Conservation (phyloP, 164 flowering plant genomes). For the Chloranthus sessilifolius region DNA sequence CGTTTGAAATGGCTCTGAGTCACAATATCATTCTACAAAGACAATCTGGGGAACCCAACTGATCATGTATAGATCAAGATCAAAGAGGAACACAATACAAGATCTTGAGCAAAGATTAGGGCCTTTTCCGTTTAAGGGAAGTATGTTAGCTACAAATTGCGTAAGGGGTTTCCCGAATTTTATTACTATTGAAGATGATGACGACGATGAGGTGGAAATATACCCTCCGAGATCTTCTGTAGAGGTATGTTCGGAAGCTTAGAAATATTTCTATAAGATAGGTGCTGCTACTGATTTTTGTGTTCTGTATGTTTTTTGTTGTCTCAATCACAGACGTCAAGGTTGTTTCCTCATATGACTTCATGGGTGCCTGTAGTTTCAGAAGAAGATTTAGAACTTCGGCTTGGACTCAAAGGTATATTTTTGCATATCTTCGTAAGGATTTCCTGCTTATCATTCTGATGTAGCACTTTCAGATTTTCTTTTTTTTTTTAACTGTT, state of each 20-base stretch:
- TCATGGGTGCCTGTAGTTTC: constrained; percentile 24
- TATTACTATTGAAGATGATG: constrained; percentile 24
- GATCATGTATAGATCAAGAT: constrained; percentile 17
- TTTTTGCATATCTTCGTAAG: too few species aligned
- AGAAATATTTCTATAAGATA: neutral
- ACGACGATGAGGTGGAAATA: constrained; percentile 22
- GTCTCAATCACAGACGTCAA: constrained; percentile 14
- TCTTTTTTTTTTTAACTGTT: too few species aligned
- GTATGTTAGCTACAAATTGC: constrained; percentile 12
- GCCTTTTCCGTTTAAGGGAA: constrained; percentile 12
- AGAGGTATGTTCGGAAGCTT: constrained; percentile 12
- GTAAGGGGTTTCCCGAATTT: constrained; percentile 14
- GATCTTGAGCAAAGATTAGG: constrained; percentile 22
- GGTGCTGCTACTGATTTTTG: neutral
- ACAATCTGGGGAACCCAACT: neutral
- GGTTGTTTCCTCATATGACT: constrained; percentile 18
- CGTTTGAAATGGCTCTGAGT: too few species aligned
- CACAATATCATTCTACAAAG: too few species aligned
- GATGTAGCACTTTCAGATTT: too few species aligned
- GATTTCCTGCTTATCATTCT: too few species aligned
- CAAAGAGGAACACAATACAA: constrained; percentile 6
- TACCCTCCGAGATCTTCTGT: constrained; percentile 12
- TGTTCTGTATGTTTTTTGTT: neutral
- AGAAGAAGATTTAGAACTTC: constrained; percentile 31
- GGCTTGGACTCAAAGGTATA: constrained; percentile 27